Evolutionary conservation across 257 asterid genomes (phyloP), one percentile per base, ranked within the genome.

Genomic region (Plantago elongata): DNA sequence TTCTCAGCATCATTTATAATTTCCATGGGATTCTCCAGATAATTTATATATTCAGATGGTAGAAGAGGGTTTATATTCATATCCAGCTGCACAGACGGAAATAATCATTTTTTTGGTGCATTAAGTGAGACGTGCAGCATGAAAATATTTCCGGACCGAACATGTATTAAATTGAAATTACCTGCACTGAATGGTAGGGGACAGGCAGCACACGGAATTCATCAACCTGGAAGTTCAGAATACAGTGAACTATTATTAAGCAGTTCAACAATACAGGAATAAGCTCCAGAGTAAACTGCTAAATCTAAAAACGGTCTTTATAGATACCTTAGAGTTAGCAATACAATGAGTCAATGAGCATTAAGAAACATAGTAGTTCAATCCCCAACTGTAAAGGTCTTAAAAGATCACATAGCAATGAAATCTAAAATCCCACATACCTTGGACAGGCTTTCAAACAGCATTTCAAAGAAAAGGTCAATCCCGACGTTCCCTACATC

Each of bases 401-500:
- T 30, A 40, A 37, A 45, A 34, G 56, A 48, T 16, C 34, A 37
- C 15, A 57, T 34, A 15, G 62, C 16, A 59, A 54, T 12, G 50
- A 48, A 51, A 60, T 48, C 38, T 61, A 22, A 22, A 22, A 22
- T 22, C 27, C 27, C 27, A 51, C 81, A 66, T 62, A 88, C 98
- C 98, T 91, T 91, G 67, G 98, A 88, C 67, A 91, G 81, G 87
- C 98, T 88, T 70, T 91, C 98, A 47, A 91, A 91, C 62, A 91
- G 94, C 98, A 91, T 91, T 78, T 91, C 98, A 73, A 91, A 91
- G 94, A 91, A 91, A 58, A 91, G 98, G 83, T 91, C 98, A 66
- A 91, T 84, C 77, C 98, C 98, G 61, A 91, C 98, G 74, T 91
- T 91, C 75, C 96, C 98, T 70, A 91, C 94, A 82, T 91, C 98